Conservation (phyloP, 176 grass and related monocot genomes). For the Paspalum vaginatum region DNA sequence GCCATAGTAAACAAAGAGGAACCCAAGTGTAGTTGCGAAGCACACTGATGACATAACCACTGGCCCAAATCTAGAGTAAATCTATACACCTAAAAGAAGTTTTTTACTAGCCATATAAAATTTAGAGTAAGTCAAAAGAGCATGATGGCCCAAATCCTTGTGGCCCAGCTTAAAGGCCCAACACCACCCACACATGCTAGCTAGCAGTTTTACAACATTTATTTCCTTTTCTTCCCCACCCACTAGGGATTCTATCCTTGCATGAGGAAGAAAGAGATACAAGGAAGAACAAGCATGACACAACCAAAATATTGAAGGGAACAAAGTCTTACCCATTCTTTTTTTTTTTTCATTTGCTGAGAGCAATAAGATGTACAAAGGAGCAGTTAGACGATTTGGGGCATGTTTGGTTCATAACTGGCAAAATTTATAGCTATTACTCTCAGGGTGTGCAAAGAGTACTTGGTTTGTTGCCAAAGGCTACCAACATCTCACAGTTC, state of each 20-base stretch:
- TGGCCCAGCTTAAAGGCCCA: slow-evolving; percentile 7
- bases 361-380: background rate
- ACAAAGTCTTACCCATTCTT: background rate
- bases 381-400: too few relatives aligned
- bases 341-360: slow-evolving; percentile 21
- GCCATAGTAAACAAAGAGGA: too few relatives aligned
- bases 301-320: too few relatives aligned
- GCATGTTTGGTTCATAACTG: too few relatives aligned
- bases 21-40: too few relatives aligned
- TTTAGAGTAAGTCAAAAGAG: background rate
- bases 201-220: slow-evolving; percentile 11
- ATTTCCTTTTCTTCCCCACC: background rate
- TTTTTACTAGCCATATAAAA: background rate
- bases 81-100: too few relatives aligned
- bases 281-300: background rate
- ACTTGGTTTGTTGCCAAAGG: too few relatives aligned
- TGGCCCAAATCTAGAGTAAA: too few relatives aligned
- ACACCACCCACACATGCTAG: slow-evolving; percentile 24
- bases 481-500: too few relatives aligned
- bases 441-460: too few relatives aligned
- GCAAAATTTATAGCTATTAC: too few relatives aligned
- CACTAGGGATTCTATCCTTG: background rate
- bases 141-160: background rate
- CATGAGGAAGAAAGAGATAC: background rate
- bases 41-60: too few relatives aligned